These are phyloP conservation scores for Peterozyma xylosa DNA, from an alignment of 805 yeast species.

Conservation along the genomic window DNA sequence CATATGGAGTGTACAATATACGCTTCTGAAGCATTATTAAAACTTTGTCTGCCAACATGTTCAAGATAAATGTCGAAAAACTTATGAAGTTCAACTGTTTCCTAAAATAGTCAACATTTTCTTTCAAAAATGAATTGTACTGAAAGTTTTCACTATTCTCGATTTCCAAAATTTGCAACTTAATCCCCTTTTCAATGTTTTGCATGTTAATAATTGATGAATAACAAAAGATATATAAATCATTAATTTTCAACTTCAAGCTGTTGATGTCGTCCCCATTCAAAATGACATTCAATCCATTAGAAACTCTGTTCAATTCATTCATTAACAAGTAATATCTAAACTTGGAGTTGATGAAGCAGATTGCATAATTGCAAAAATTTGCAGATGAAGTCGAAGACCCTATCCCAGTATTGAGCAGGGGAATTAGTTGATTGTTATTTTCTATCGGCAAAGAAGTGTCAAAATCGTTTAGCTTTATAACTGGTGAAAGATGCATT, in stretches of 20 bases:
- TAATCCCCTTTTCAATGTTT: conserved; percentile 8
- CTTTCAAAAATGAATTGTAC: conserved; percentile 22
- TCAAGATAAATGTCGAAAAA: conserved; percentile 40
- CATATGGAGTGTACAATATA: conserved; percentile 19
- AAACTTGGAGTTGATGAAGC: conserved; percentile 15
- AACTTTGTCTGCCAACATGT: conserved; percentile 49
- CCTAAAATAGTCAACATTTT: conserved; percentile 11
- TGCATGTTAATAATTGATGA: conserved; percentile 36
- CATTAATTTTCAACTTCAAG: conserved; percentile 40
- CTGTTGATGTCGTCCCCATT: conserved; percentile 31
- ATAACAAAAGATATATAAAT: conserved; percentile 41
- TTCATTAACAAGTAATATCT: conserved; percentile 38
- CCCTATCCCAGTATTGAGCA: not conserved
- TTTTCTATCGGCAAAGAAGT: conserved; percentile 17
- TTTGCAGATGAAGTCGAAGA: not conserved
- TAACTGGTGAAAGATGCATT: conserved; percentile 15
- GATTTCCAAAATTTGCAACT: not conserved
- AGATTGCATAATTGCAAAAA: conserved; percentile 10
- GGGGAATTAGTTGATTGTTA: conserved; percentile 4
- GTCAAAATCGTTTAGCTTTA: conserved; percentile 17
- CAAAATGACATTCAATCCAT: conserved; percentile 38
- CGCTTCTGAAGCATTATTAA: conserved; percentile 31
- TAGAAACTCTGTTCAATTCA: conserved; percentile 42
- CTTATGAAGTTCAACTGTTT: conserved; percentile 35
- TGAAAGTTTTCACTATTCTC: conserved; percentile 4